Base-by-base conservation (phyloP, 1,284 basidiomycete species). In the Ganoderma lucidum region DNA sequence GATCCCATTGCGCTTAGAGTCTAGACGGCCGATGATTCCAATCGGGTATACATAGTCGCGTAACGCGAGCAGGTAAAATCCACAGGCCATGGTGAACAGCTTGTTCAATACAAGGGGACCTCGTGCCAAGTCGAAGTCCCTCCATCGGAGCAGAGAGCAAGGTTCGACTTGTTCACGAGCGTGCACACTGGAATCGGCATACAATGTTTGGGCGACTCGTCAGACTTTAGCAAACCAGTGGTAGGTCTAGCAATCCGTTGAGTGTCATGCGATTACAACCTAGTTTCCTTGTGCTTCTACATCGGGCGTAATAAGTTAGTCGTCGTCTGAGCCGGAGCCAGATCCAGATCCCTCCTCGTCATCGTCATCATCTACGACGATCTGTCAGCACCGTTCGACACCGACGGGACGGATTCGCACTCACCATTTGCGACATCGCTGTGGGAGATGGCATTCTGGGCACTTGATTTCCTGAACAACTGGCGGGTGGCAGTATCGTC, bases 401-500 rank as follows among this genome's bases (percentile, higher is more conserved):
- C 9, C 15, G 39, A 37, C 12, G 32, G 30, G 9, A 8, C 17
- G 0, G 0, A 3, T 15, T 4, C 17, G 32, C 9, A 69, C 81
- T 62, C 69, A 84, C 83, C 81, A 64, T 78, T 73, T 0, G 81
- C 85, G 39, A 85, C 79, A 67, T 86, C 83, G n/a, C 73, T 77
- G n/a, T 72, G 71, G 2, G 80, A 76, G 39, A 84, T 75, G 56
- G 77, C 79, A 2, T 79, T 80, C 69, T 87, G 79, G 0, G 84
- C 87, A 71, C 86, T 81, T 5, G 84, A 75, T 74, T 87, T 88
- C 66, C 85, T 83, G 68, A 93, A 83, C 62, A 88, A 76, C 0
- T 74, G 76, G 35, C 78, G 80, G 41, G 87, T 83, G 56, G 84
- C 83, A 35, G 73, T 75, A 72, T 90, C 89, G 8, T 81, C 79